Evolutionary conservation across 345 rosid species (phyloP).

Genomic region (Turritis glabra): DNA sequence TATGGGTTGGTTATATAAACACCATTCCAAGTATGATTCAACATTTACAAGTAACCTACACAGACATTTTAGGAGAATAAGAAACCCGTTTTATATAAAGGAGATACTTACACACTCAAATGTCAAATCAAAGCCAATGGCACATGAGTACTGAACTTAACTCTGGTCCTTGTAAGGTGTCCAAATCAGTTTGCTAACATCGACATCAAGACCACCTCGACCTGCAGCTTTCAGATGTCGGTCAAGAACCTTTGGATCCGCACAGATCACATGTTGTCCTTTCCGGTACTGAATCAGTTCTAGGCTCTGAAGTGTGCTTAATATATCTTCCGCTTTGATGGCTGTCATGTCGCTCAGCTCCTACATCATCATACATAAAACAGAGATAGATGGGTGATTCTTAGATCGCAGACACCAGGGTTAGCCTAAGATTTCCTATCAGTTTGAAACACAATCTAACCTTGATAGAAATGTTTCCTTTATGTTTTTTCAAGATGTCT

Average conservation of each 20-base stretch:
- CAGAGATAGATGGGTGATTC: neutral
- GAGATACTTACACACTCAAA: constrained; percentile 17
- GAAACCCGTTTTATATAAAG: neutral
- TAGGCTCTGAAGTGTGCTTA: constrained; percentile 86
- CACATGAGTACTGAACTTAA: constrained; percentile 16
- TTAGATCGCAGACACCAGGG: neutral
- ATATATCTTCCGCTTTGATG: constrained; percentile 87
- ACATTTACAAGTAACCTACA: constrained; percentile 26
- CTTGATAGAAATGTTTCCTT: constrained; percentile 93
- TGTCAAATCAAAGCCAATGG: neutral
- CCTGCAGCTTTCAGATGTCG: constrained; percentile 98
- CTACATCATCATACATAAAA: constrained; percentile 37
- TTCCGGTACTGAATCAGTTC: constrained; percentile 94
- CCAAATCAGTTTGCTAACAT: constrained; percentile 94
- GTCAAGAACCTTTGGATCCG: constrained; percentile 93
- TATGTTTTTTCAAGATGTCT: constrained; percentile 92
- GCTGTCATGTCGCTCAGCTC: constrained; percentile 99
- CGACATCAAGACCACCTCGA: constrained; percentile 93
- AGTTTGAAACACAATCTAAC: constrained; percentile 35
- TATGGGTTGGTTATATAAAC: neutral
- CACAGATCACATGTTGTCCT: constrained; percentile 97
- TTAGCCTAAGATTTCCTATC: neutral
- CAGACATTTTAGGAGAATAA: neutral
- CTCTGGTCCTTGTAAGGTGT: constrained; percentile 94
- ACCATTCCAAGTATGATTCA: constrained; percentile 12